Base-by-base conservation (phyloP, 2,329 filamentous ascomycete species). In the Byssothecium circinans region DNA sequence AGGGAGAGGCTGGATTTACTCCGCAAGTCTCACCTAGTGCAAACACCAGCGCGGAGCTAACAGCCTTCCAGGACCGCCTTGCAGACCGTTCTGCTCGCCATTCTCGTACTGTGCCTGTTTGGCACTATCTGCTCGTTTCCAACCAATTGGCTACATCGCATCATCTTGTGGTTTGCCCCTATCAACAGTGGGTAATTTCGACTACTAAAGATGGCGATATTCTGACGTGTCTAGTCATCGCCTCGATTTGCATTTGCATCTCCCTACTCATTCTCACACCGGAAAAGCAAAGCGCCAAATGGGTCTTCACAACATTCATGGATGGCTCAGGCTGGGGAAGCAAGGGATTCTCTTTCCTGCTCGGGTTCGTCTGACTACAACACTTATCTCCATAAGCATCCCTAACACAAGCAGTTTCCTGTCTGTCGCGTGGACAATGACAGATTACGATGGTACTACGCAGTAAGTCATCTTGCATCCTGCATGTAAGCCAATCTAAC, bases 381-480 rank as follows among this genome's bases (percentile, higher is more conserved):
- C 11, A 14, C 18, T 11, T n/a, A 11, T 27, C 15, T 15, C 37
- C 11, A 34, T 37, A 17, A 23, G 42, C 37, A 19, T 23, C 30
- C 29, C 57, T 68, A 49, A 67, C 54, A 41, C 29, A 30, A 25
- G 19, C 53, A 75, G 74, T 20, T 81, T 81, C 54, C 65, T 81
- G 5, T 80, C 78, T 14, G 79, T 81, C 12, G 77, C 79, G 18
- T 81, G 79, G 79, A 84, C 81, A n/a, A 85, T 86, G 82, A 86
- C 83, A 5, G 83, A 85, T 61, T 86, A 85, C 61, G 83, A 86
- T 56, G 82, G 80, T 37, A 86, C 83, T 10, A 85, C 83, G 5
- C 83, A 86, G 78, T 80, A 69, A 64, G 75, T 68, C 40, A 36
- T 34, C 51, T 38, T 11, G 29, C 35, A 20, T 47, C 44, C 48